These are phyloP conservation scores for Phaseolus lunatus DNA, from an alignment of 306 rosid genomes.

Conservation along the genomic window DNA sequence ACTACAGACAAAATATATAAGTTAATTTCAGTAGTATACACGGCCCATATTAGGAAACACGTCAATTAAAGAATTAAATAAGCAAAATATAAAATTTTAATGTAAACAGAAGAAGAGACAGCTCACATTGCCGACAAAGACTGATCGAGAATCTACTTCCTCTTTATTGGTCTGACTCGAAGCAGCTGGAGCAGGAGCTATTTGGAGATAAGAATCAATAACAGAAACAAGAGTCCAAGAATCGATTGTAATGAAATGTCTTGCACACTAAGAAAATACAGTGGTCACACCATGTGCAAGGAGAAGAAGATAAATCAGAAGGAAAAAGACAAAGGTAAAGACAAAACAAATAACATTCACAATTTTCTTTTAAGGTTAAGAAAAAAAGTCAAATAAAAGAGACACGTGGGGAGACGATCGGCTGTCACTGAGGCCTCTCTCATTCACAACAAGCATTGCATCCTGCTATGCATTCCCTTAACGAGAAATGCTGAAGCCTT, in stretches of 20 bases:
- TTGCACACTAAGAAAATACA: not conserved
- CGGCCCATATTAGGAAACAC: slow-evolving; percentile 18
- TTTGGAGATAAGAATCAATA: slow-evolving; percentile 41
- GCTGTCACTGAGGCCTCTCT: too few species aligned
- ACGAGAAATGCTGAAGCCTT: too few species aligned
- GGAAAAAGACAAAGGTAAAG: too few species aligned
- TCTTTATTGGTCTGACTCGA: slow-evolving; percentile 68
- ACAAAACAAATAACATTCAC: too few species aligned
- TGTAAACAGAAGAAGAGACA: slow-evolving; percentile 42
- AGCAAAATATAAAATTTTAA: slow-evolving; percentile 32
- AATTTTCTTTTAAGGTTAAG: too few species aligned
- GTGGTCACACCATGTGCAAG: not conserved
- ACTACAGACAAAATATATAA: not conserved
- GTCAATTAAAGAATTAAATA: slow-evolving; percentile 8
- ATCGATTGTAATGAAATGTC: slow-evolving; percentile 6
- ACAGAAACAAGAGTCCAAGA: slow-evolving; percentile 22
- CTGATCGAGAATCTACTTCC: slow-evolving; percentile 78
- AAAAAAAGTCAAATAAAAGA: too few species aligned
- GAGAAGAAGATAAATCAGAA: not conserved
- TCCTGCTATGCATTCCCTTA: too few species aligned
- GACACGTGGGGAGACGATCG: too few species aligned
- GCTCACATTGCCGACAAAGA: slow-evolving; percentile 93
- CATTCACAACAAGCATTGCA: too few species aligned
- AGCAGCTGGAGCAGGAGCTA: slow-evolving; percentile 67
- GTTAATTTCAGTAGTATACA: slow-evolving; percentile 14